These are phyloP conservation scores for Clonostachys chloroleuca DNA, from an alignment of 2,329 filamentous ascomycete species.

Conservation along the genomic window DNA sequence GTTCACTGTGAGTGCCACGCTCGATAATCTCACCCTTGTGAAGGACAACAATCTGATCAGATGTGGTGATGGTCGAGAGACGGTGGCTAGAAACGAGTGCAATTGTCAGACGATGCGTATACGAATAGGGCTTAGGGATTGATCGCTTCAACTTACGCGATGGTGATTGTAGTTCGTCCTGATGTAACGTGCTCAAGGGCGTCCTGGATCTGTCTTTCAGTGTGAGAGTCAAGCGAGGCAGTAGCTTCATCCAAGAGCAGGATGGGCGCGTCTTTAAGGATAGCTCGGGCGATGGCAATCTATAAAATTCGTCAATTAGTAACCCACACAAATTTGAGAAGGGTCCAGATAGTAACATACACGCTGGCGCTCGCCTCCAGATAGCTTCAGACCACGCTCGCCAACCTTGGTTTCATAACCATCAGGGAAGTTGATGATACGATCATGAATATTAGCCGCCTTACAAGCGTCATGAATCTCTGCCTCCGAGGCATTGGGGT, in stretches of 20 bases:
- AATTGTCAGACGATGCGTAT: neutral
- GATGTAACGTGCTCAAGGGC: slow-evolving; percentile 40
- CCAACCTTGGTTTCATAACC: slow-evolving; percentile 49
- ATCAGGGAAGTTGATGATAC: slow-evolving; percentile 47
- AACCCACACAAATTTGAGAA: no score
- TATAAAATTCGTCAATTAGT: slow-evolving; percentile 2
- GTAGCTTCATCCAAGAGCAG: slow-evolving; percentile 71
- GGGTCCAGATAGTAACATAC: slow-evolving; percentile 17
- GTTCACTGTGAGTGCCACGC: slow-evolving; percentile 40
- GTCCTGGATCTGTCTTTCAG: slow-evolving; percentile 53
- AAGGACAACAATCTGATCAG: slow-evolving; percentile 50
- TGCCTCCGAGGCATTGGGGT: slow-evolving; percentile 38
- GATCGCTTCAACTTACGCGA: slow-evolving; percentile 29
- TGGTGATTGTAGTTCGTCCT: slow-evolving; percentile 47
- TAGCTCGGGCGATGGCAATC: slow-evolving; percentile 57
- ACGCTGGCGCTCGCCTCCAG: slow-evolving; percentile 57
- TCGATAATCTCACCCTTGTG: slow-evolving; percentile 46
- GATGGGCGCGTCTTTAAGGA: slow-evolving; percentile 66
- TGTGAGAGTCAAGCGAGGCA: slow-evolving; percentile 61
- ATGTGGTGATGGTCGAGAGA: slow-evolving; percentile 51
- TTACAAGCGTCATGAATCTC: slow-evolving; percentile 46
- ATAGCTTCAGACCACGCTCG: slow-evolving; percentile 47
- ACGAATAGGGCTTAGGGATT: neutral
- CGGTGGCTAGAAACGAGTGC: slow-evolving; percentile 33
- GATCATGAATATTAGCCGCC: slow-evolving; percentile 49